A percentile compares a stretch with the other conserved stretches of the same genome.
Conservation (phyloP, 2,329 filamentous ascomycete genomes). For the Alternaria triticina region DNA sequence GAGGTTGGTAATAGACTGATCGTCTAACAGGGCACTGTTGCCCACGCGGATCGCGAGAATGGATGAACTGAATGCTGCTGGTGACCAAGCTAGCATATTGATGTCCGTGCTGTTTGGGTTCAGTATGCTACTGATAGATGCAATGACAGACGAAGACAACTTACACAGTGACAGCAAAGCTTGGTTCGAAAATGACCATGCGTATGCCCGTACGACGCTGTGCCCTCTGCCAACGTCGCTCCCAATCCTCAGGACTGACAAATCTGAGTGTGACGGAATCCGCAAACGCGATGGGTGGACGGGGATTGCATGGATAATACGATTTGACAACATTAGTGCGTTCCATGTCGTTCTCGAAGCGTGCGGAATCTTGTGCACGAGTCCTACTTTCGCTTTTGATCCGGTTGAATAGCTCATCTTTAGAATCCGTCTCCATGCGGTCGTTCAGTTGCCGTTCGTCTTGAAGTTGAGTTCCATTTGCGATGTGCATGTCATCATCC, state of each 20-base stretch:
- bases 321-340: background rate
- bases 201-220: background rate
- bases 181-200: background rate
- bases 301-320: background rate
- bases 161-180: background rate
- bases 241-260: background rate
- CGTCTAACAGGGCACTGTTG: background rate
- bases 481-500: background rate
- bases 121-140: background rate
- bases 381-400: background rate
- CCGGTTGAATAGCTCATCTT: background rate
- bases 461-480: background rate
- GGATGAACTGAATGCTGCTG: background rate
- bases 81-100: background rate
- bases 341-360: background rate
- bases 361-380: background rate
- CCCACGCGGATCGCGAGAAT: background rate
- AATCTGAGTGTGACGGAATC: background rate
- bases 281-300: background rate
- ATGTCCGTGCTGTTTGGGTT: background rate
- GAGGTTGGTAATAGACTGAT: background rate
- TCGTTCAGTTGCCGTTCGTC: background rate
- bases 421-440: background rate
- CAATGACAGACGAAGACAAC: background rate
- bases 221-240: background rate